Conservation (phyloP, 176 grass and related monocot species). For the Oryza meyeriana region DNA sequence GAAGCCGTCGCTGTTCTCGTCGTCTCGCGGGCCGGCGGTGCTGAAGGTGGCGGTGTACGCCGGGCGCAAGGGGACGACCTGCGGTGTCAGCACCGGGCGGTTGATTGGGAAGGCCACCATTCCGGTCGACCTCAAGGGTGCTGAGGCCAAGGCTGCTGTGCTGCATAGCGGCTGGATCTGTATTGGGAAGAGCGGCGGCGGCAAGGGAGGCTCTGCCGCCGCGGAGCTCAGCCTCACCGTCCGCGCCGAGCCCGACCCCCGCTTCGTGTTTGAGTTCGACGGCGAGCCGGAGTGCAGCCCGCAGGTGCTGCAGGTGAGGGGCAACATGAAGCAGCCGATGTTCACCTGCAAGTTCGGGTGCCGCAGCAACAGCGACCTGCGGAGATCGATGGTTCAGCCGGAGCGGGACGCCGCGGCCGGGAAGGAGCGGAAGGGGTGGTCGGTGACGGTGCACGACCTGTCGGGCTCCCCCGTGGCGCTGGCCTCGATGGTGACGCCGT, state of each 20-base stretch:
- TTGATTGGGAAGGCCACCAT: slow-evolving; percentile 71
- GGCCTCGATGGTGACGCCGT: slow-evolving; percentile 94
- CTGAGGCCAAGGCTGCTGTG: slow-evolving; percentile 40
- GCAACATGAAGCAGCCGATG: slow-evolving; percentile 73
- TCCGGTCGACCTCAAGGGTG: slow-evolving; percentile 72
- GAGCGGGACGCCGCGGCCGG: slow-evolving; percentile 33
- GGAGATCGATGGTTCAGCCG: slow-evolving; percentile 43
- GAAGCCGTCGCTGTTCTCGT: slow-evolving; percentile 70
- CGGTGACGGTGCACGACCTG: slow-evolving; percentile 94
- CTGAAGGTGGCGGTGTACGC: slow-evolving; percentile 83
- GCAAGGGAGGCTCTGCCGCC: slow-evolving; percentile 8
- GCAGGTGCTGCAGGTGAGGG: slow-evolving; percentile 68
- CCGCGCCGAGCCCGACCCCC: slow-evolving; percentile 69
- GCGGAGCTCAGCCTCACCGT: slow-evolving; percentile 68
- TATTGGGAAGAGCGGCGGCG: slow-evolving; percentile 47
- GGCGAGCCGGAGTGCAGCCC: slow-evolving; percentile 91
- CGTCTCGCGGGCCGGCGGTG: slow-evolving; percentile 4
- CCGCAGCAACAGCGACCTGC: slow-evolving; percentile 75
- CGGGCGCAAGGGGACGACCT: slow-evolving; percentile 50
- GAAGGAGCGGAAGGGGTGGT: slow-evolving; percentile 98
- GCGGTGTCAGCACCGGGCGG: slow-evolving; percentile 53
- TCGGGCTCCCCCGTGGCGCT: slow-evolving; percentile 87
- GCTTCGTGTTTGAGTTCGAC: slow-evolving; percentile 90
- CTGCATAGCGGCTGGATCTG: slow-evolving; percentile 75
- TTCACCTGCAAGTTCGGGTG: slow-evolving; percentile 97